Evolutionary conservation across 1,284 basidiomycete species (phyloP).

Genomic region (Exobasidium rhododendri): DNA sequence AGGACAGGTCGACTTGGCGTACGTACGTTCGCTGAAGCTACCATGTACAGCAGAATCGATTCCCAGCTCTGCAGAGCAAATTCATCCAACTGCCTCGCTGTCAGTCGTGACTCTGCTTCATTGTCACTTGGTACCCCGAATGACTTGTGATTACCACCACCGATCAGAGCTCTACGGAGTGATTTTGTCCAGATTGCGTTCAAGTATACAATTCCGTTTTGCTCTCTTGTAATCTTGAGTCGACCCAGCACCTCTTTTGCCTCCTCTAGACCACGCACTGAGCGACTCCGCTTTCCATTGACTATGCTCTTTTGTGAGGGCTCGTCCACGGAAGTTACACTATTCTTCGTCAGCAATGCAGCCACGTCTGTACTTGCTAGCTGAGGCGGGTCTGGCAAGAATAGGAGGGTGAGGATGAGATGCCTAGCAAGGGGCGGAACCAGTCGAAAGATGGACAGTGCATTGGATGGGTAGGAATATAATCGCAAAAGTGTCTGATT

Average conservation of each 20-base stretch:
- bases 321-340: slow-evolving; percentile 54
- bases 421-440: slow-evolving; percentile 82
- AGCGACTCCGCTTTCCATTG: slow-evolving; percentile 67
- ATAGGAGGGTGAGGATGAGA: slow-evolving; percentile 84
- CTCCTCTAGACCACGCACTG: slow-evolving; percentile 55
- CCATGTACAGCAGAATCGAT: slow-evolving; percentile 97
- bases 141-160: slow-evolving; percentile 85
- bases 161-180: slow-evolving; percentile 75
- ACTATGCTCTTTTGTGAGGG: slow-evolving; percentile 61
- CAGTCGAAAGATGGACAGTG: slow-evolving; percentile 86
- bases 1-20: slow-evolving; percentile 77
- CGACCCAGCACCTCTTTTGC: slow-evolving; percentile 27
- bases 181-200: slow-evolving; percentile 45
- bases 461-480: slow-evolving; percentile 84
- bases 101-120: slow-evolving; percentile 58
- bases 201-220: slow-evolving; percentile 60
- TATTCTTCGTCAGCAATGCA: slow-evolving; percentile 67
- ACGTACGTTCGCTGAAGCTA: slow-evolving; percentile 75
- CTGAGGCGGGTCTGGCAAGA: slow-evolving; percentile 60
- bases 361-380: slow-evolving; percentile 59
- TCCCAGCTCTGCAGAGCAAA: slow-evolving; percentile 94
- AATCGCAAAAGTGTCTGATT: slow-evolving; percentile 54
- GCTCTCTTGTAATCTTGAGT: slow-evolving; percentile 34
- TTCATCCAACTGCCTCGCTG: slow-evolving; percentile 59
- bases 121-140: slow-evolving; percentile 77